Evolutionary conservation across 2,329 filamentous ascomycete species (phyloP).

Genomic region (Sclerotinia sclerotiorum): DNA sequence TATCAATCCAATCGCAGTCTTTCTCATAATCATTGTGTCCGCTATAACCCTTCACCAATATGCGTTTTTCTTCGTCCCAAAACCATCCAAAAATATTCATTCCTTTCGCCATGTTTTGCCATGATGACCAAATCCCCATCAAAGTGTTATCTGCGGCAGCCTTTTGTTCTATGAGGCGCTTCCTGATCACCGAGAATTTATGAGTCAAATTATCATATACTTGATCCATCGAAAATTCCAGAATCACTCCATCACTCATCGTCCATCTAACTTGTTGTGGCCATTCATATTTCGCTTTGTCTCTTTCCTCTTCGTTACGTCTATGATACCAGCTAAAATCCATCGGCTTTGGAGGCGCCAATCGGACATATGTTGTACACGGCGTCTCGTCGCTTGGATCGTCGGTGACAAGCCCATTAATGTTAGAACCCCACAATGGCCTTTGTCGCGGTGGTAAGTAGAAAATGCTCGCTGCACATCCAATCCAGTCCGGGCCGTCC

Average conservation of each 20-base stretch:
- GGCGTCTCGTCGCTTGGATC: not conserved
- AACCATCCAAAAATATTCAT: conserved; percentile 5
- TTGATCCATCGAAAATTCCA: not conserved
- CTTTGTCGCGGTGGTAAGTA: not conserved
- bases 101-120: not conserved
- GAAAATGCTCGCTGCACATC: not conserved
- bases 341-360: conserved; percentile 6
- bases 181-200: not conserved
- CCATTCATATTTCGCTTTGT: not conserved
- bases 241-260: conserved; percentile 2
- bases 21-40: not conserved
- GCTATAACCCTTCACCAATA: conserved; percentile 9
- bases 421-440: not conserved
- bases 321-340: conserved; percentile 2
- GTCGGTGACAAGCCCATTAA: not conserved
- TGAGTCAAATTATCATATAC: not conserved
- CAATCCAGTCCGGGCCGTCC: conserved; percentile 10
- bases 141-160: not conserved
- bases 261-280: not conserved
- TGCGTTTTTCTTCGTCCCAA: conserved; percentile 14
- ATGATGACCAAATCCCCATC: not conserved
- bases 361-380: not conserved
- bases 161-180: not conserved
- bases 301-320: not conserved
- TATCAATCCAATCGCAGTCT: not conserved